Base-by-base conservation (phyloP, 345 rosid genomes). In the Ricinus communis region DNA sequence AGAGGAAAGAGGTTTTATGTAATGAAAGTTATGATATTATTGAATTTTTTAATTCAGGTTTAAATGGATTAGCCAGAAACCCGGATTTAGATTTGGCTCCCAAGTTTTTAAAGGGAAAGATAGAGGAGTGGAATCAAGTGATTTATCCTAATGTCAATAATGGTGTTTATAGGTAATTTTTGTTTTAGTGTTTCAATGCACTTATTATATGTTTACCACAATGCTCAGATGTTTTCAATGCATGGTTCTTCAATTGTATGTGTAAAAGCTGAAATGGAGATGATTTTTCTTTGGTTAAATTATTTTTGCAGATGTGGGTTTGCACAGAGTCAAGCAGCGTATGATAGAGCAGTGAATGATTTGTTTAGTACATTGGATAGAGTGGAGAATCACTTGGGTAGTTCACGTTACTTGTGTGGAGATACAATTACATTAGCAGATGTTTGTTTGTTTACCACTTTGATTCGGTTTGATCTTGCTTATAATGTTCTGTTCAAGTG, bases 241-340 rank as follows among this genome's bases (percentile, higher is more conserved):
- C n/a, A n/a, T n/a, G n/a, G n/a, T n/a, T n/a, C n/a, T n/a, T n/a
- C n/a, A n/a, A n/a, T 33, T 38, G 28, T n/a, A 41, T 19, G 8
- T 56, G 9, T 27, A 13, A 15, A 16, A 52, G 36, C 7, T 71
- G 49, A 19, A 46, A 51, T 25, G 18, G 24, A 21, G n/a, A 24
- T 71, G 58, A 46, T 21, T 28, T 65, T 36, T 10, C 2, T 31
- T 54, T 4, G 11, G 47, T 43, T 38, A 4, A 4, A 4, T 38
- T 4, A 59, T 18, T 11, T 27, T 49, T 69, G 61, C 77, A 91
- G 97, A 76, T 87, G 95, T 54, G 98, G 96, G 6, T 91, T 91
- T 86, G 95, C 95, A 40, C 95, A 94, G 78, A 90, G 88, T 73
- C 96, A 88, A 71, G 93, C 85, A 62, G 96, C 95, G 0, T 91